phyloP scores from a whole-genome alignment of 805 yeast species.

The Wickerhamiella cacticola region DNA sequence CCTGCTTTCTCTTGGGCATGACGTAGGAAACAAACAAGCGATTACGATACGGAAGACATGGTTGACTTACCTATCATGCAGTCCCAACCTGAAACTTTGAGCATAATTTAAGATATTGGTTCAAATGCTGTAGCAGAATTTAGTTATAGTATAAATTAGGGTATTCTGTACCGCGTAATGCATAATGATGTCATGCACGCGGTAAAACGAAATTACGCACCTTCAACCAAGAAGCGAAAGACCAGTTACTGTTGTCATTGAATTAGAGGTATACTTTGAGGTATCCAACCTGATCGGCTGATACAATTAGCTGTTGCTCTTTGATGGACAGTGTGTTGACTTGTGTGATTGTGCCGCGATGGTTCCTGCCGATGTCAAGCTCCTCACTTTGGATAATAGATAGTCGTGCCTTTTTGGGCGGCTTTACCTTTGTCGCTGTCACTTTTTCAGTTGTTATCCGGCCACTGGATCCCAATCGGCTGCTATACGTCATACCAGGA shows the following conservation, averaged over 20 bases:
- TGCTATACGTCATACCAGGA: constrained; percentile 25
- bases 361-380: constrained; percentile 34
- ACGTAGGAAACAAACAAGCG: not conserved
- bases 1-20: not conserved
- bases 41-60: constrained; percentile 2
- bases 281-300: constrained; percentile 56
- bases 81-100: no score
- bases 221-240: not conserved
- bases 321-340: constrained; percentile 33
- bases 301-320: constrained; percentile 52
- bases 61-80: no score
- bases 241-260: not conserved
- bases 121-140: no score
- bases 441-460: constrained; percentile 34
- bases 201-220: not conserved
- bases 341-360: constrained; percentile 41
- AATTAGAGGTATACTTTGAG: constrained; percentile 37
- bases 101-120: no score
- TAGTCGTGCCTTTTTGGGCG: constrained; percentile 22
- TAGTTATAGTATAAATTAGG: no score
- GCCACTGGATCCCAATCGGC: constrained; percentile 28
- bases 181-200: no score
- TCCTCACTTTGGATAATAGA: constrained; percentile 36
- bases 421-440: constrained; percentile 16
- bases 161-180: no score